Conservation (phyloP, 192 early-diverging fungal species). For the Podila verticillata region DNA sequence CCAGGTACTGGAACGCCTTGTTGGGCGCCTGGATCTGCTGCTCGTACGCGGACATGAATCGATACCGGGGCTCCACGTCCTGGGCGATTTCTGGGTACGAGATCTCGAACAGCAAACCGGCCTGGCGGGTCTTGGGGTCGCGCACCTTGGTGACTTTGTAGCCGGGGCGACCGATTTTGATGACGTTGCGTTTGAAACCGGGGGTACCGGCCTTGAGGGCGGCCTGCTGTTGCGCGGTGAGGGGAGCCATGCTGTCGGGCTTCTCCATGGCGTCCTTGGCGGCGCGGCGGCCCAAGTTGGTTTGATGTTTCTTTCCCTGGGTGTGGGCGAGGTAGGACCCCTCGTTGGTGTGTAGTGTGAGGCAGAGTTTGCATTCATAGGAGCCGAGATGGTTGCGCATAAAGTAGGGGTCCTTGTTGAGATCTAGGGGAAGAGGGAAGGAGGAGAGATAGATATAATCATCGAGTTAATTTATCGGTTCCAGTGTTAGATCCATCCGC, state of each 20-base stretch:
- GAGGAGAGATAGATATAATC: too few species aligned
- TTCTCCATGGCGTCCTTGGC: constrained; percentile 85
- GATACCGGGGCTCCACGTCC: constrained; percentile 85
- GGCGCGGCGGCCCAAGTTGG: constrained; percentile 89
- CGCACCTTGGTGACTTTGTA: constrained; percentile 93
- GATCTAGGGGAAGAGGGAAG: constrained; percentile 14
- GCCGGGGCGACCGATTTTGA: constrained; percentile 97
- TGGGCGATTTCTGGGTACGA: constrained; percentile 93
- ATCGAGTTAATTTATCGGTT: too few species aligned
- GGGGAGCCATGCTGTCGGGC: constrained; percentile 50
- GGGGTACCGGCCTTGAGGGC: constrained; percentile 57
- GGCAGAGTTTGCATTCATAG: constrained; percentile 85
- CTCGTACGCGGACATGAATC: constrained; percentile 98
- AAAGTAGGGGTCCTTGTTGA: constrained; percentile 97
- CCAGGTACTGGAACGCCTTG: constrained; percentile 89
- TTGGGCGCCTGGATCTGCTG: constrained; percentile 90
- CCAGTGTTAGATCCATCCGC: not conserved
- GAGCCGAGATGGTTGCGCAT: constrained; percentile 92
- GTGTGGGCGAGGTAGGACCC: constrained; percentile 97
- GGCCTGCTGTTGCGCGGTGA: constrained; percentile 53
- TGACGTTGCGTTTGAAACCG: constrained; percentile 73
- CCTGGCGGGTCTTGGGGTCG: constrained; percentile 87
- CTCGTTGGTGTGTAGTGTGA: constrained; percentile 91
- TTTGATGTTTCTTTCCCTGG: constrained; percentile 98
- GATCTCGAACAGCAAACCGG: constrained; percentile 93